Evolutionary conservation across 2,329 filamentous ascomycete species (phyloP).

Genomic region (Penicillium aurantiogriseum): DNA sequence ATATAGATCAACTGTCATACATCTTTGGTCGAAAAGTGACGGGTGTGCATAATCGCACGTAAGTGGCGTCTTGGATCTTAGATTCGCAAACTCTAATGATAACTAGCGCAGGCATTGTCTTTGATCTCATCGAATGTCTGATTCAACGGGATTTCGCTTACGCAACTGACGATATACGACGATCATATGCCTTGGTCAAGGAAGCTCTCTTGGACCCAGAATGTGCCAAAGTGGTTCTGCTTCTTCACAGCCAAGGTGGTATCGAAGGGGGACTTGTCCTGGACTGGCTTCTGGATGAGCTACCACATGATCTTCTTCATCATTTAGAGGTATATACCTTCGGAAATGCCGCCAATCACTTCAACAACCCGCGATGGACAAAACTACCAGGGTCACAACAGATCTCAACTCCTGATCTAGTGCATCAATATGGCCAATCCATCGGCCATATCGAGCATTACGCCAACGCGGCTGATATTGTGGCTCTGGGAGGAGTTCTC

Average conservation of each 20-base stretch:
- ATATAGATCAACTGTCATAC: slow-evolving; percentile 67
- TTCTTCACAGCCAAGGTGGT: slow-evolving; percentile 74
- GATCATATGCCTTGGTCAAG: slow-evolving; percentile 62
- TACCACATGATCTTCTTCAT: slow-evolving; percentile 62
- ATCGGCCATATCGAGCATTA: slow-evolving; percentile 79
- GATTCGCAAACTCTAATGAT: not conserved
- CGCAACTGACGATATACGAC: slow-evolving; percentile 64
- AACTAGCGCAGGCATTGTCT: slow-evolving; percentile 60
- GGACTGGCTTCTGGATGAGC: slow-evolving; percentile 73
- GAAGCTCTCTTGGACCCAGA: slow-evolving; percentile 60
- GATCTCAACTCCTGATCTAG: not conserved
- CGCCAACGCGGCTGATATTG: slow-evolving; percentile 70
- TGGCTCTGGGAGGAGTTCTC: slow-evolving; percentile 71
- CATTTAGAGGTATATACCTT: slow-evolving; percentile 77
- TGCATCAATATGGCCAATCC: slow-evolving; percentile 7
- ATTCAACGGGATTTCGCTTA: slow-evolving; percentile 73
- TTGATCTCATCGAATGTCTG: slow-evolving; percentile 74
- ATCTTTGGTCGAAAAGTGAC: slow-evolving; percentile 70
- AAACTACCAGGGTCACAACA: slow-evolving; percentile 34
- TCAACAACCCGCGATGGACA: slow-evolving; percentile 68
- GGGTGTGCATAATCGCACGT: slow-evolving; percentile 74
- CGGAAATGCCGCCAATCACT: slow-evolving; percentile 75
- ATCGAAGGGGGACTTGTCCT: slow-evolving; percentile 71
- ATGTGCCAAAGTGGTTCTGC: slow-evolving; percentile 68
- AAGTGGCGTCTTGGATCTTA: slow-evolving; percentile 16